Percentiles rank a stretch among this genome's conserved stretches.
These are phyloP conservation scores for Coemansia sp. DNA, from an alignment of 192 early-diverging fungal species.

Conservation along the genomic window DNA sequence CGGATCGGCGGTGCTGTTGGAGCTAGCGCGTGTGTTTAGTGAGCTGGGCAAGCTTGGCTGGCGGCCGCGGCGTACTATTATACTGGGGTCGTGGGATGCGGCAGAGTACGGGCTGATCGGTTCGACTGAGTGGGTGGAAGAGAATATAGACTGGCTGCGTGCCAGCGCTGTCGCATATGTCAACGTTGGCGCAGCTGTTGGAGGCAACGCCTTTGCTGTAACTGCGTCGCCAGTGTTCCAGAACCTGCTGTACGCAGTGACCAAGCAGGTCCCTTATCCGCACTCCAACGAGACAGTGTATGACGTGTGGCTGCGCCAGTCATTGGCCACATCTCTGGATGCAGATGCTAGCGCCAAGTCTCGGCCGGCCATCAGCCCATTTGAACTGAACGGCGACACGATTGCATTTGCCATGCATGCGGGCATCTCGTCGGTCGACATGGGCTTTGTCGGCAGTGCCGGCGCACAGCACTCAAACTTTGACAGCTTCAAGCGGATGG, in stretches of 20 bases:
- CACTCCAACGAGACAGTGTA: slow-evolving; percentile 50
- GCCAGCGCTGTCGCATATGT: slow-evolving; percentile 57
- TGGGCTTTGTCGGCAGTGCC: slow-evolving; percentile 55
- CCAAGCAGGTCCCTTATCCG: slow-evolving; percentile 52
- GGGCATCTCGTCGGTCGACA: slow-evolving; percentile 59
- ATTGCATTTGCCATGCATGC: slow-evolving; percentile 63
- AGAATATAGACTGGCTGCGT: slow-evolving; percentile 56
- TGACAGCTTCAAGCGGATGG: slow-evolving; percentile 63
- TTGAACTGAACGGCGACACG: slow-evolving; percentile 61
- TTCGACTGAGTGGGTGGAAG: slow-evolving; percentile 69
- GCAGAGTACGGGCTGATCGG: slow-evolving; percentile 65
- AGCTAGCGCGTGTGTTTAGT: slow-evolving; percentile 56
- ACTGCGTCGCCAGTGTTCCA: slow-evolving; percentile 54
- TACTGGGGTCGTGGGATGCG: slow-evolving; percentile 66
- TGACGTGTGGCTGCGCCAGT: slow-evolving; percentile 53
- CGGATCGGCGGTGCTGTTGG: slow-evolving; percentile 61
- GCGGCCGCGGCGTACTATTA: slow-evolving; percentile 61
- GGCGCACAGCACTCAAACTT: slow-evolving; percentile 70
- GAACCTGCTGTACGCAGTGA: slow-evolving; percentile 51
- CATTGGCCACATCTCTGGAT: background rate
- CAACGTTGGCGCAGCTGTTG: slow-evolving; percentile 60
- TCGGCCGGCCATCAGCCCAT: slow-evolving; percentile 18
- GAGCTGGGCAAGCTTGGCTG: slow-evolving; percentile 58
- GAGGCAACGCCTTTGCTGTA: slow-evolving; percentile 51
- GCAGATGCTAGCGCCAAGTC: background rate